Evolutionary conservation across 73 alveolate species (phyloP).

Genomic region (Paraurostyla sp.): DNA sequence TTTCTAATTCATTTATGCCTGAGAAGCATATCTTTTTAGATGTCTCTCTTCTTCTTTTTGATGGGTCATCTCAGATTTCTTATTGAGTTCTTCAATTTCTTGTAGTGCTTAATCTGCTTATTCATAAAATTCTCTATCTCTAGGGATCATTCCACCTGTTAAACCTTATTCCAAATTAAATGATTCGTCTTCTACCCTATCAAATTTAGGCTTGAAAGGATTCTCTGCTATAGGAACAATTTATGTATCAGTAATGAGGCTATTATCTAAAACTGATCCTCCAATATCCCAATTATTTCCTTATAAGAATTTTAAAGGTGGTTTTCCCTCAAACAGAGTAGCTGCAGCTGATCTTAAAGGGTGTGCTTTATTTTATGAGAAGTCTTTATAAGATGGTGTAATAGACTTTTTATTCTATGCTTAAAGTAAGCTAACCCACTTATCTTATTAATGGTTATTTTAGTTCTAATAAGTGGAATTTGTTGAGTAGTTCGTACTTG

Average conservation of each 20-base stretch:
- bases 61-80: conserved; percentile 3
- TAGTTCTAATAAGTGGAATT: too few relatives aligned
- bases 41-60: neutral
- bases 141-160: neutral
- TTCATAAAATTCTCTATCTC: neutral
- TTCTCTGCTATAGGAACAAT: conserved; percentile 1
- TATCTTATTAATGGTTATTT: neutral
- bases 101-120: conserved; percentile 14
- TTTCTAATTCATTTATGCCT: conserved; percentile 19
- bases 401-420: neutral
- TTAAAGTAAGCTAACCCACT: conserved; percentile 32
- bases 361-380: neutral
- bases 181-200: conserved; percentile 35
- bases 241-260: neutral
- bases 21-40: conserved; percentile 22
- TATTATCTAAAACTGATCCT: neutral
- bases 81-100: conserved; percentile 16
- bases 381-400: too few relatives aligned
- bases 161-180: conserved; percentile 1
- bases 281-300: conserved; percentile 35
- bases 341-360: conserved; percentile 47
- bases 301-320: neutral
- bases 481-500: too few relatives aligned
- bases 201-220: conserved; percentile 16
- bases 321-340: conserved; percentile 28